phyloP scores from a whole-genome alignment of 2,329 filamentous ascomycete species.

The Neofusicoccum ribis region DNA sequence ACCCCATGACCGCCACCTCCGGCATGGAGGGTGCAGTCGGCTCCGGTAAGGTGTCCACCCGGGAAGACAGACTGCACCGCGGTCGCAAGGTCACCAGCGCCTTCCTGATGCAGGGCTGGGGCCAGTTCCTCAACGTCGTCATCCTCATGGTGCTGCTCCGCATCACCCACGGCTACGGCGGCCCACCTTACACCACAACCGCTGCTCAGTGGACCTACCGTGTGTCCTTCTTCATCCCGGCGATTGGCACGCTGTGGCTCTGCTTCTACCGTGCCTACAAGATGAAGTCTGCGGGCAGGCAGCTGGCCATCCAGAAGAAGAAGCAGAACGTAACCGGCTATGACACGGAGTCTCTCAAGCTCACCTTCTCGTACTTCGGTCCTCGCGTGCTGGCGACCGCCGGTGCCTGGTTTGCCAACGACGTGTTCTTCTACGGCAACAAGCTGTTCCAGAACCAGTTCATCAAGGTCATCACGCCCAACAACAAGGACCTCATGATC shows the following conservation, averaged over 20 bases:
- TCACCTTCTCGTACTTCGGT: conserved; percentile 81
- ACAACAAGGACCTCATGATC: conserved; percentile 71
- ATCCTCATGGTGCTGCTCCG: conserved; percentile 82
- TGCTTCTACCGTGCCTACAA: conserved; percentile 95
- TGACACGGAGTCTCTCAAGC: conserved; percentile 76
- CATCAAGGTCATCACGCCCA: conserved; percentile 74
- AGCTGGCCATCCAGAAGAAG: conserved; percentile 80
- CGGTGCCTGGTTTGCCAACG: conserved; percentile 91
- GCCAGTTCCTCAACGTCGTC: conserved; percentile 91
- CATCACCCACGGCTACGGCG: conserved; percentile 80
- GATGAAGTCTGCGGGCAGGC: conserved; percentile 85
- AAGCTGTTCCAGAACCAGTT: conserved; percentile 95
- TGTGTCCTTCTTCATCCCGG: conserved; percentile 87
- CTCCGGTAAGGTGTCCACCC: conserved; percentile 83
- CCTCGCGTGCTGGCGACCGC: conserved; percentile 84
- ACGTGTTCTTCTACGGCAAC: conserved; percentile 99
- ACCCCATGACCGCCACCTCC: conserved; percentile 93
- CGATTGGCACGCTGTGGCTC: conserved; percentile 88
- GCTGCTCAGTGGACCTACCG: conserved; percentile 89
- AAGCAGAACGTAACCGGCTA: conserved; percentile 88
- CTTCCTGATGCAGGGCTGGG: conserved; percentile 98
- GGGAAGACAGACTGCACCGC: conserved; percentile 90
- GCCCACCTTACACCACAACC: conserved; percentile 74
- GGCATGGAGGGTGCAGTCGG: conserved; percentile 90
- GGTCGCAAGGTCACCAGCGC: conserved; percentile 93